A percentile compares a stretch with the other conserved stretches of the same genome.
These are phyloP conservation scores for Hysterium pulicare DNA, from an alignment of 2,329 filamentous ascomycete genomes.

Conservation along the genomic window DNA sequence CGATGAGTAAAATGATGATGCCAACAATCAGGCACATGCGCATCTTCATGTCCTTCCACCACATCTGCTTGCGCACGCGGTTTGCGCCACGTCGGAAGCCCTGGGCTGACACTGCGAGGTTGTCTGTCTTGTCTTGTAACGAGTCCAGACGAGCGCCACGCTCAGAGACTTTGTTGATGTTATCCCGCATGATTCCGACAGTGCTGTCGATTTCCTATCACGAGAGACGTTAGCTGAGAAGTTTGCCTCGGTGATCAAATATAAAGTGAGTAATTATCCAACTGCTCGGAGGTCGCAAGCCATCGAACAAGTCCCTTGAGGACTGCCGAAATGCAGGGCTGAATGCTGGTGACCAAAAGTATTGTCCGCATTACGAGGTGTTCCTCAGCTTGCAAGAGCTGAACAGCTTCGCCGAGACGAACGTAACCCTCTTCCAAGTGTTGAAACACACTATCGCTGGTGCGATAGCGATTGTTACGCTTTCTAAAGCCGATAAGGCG, in stretches of 20 bases:
- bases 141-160: slow-evolving; percentile 86
- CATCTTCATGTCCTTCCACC: slow-evolving; percentile 99
- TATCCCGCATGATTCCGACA: slow-evolving; percentile 91
- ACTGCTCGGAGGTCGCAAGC: too few species aligned
- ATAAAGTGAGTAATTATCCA: too few species aligned
- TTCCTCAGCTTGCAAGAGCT: too few species aligned
- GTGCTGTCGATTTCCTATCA: slow-evolving; percentile 93
- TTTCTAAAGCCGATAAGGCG: too few species aligned
- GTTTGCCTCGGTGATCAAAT: neutral
- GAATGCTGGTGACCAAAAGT: too few species aligned
- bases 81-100: slow-evolving; percentile 96
- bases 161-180: slow-evolving; percentile 94
- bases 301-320: too few species aligned
- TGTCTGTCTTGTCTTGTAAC: slow-evolving; percentile 90
- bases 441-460: too few species aligned
- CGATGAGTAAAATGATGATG: slow-evolving; percentile 83
- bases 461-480: too few species aligned
- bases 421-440: too few species aligned
- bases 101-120: slow-evolving; percentile 87
- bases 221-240: slow-evolving; percentile 11
- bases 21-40: slow-evolving; percentile 91
- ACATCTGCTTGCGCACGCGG: slow-evolving; percentile 90
- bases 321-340: too few species aligned
- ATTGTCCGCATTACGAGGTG: too few species aligned
- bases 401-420: too few species aligned